Base-by-base conservation (phyloP, 352 stramenopile genomes). In the Phytophthora chlamydospora region DNA sequence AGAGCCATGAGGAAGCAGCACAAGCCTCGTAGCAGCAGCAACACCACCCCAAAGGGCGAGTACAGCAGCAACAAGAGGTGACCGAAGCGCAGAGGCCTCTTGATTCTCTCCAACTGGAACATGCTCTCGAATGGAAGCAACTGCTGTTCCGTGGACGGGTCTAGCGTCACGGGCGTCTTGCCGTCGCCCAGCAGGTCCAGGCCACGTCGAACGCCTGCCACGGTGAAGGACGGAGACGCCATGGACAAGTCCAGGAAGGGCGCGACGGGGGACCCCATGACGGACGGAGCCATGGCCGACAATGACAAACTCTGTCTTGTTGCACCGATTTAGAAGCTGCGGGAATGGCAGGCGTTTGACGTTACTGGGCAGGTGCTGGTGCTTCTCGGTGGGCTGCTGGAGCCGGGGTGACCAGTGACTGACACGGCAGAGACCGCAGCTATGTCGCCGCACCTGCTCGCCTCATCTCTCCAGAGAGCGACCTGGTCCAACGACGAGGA, bases 31-130 rank as follows among this genome's bases (percentile, higher is more conserved):
- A 88, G 13, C 1, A 78, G 4, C 49, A 91, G 17, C 7, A 91
- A 46, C 35, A 85, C 2, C 16, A 88, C 7, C 4, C 82, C 82
- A 9, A 91, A 39, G 2, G 82, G 82, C 39, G 78, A 58, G 48
- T 91, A 91, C 7, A 91, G 61, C 35, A 86, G 39, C 45, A 91
- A 53, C 10, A 83, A 44, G 13, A 83, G n/a, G 39, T 89, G 79
- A 3, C 56, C 66, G 9, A 78, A 27, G 5, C 58, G 19, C n/a
- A 76, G 32, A 11, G 82, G 80, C 8, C 66, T 65, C 54, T 88
- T 84, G 66, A 91, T 68, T 36, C 80, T 80, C 56, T 87, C 68
- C 49, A 89, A 83, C 62, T 89, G 82, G 68, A 88, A 89, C 79
- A 91, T 89, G 62, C 48, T 72, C 58, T 62, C 56, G 43, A 83